phyloP scores from a whole-genome alignment of 2,329 filamentous ascomycete species.

The Furcasterigmium sp. region DNA sequence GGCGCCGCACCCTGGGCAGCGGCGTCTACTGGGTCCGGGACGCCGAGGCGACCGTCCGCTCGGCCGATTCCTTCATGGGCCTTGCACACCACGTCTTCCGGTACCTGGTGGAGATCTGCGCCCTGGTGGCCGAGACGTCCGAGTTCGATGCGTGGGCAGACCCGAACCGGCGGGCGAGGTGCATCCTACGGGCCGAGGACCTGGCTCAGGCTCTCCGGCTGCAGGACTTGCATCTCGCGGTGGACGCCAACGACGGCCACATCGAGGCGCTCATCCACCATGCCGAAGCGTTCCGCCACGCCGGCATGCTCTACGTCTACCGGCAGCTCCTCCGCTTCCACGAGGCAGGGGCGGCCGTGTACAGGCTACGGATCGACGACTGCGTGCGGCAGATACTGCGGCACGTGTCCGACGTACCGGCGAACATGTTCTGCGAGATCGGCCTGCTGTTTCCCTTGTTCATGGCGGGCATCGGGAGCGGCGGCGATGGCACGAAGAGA shows the following conservation, averaged over 20 bases:
- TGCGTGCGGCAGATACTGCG: not conserved
- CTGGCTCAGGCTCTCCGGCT: not conserved
- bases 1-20: not conserved
- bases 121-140: not conserved
- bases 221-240: not conserved
- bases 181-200: not conserved
- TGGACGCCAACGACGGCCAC: not conserved
- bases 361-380: constrained; percentile 1
- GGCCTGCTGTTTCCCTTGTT: constrained; percentile 1
- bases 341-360: not conserved
- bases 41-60: not conserved
- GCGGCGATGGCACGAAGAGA: not conserved
- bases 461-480: not conserved
- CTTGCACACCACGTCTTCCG: constrained; percentile 1
- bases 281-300: constrained; percentile 1
- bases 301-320: not conserved
- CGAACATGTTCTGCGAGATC: constrained; percentile 1
- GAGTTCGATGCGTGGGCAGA: not conserved
- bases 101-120: not conserved
- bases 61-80: constrained; percentile 3
- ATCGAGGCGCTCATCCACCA: constrained; percentile 2
- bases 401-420: not conserved
- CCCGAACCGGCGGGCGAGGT: not conserved
- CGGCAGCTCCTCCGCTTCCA: not conserved
- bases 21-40: constrained; percentile 1